Evolutionary conservation across 2,329 filamentous ascomycete species (phyloP), one percentile per base, ranked within the genome.

Genomic region (Byssothecium circinans): DNA sequence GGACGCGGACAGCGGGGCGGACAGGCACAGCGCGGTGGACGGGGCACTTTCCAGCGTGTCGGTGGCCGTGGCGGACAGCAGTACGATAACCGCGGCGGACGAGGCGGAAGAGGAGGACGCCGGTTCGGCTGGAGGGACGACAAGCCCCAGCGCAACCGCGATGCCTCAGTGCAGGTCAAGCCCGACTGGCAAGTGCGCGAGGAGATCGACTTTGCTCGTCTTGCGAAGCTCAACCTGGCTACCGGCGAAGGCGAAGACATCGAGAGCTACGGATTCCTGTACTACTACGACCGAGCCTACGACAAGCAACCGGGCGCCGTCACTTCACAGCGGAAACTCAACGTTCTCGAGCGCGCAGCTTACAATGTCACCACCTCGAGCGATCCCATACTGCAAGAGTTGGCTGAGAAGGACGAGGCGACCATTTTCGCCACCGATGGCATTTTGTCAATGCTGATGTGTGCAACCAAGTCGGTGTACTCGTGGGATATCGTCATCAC

Each of bases 371-470:
- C 92, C 47, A 97, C 94, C 10, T 95, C 92, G 19, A 90, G 88
- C 61, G 94, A 99, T 71, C 94, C 94, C 38, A 84, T 99, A 64
- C 95, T 99, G 70, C 92, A 97, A 78, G 92, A 97, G 71, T 84
- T 97, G 46, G 89, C 94, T 54, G 92, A 97, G 64, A 95, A 91
- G 79, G 85, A 95, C 68, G 91, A 96, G 77, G 94, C 91, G 38
- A 94, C 89, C 61, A 92, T 99, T 67, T 99, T 97, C 69, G 91
- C 94, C 55, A 96, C 94, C 36, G 91, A 96, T 74, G 96, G 87
- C 76, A 91, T 99, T 64, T 84, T 99, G 50, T 97, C 92, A 58
- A 97, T 96, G 91, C 86, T 99, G 65, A 99, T 99, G 94, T 99
- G 94, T 76, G 86, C 94, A 42, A 89, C 94, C 50, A 89, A 95